Percentiles rank a stretch among this genome's conserved stretches.
Conservation (phyloP, 1,139 yeast genomes). For the Blastobotrys niveus region DNA sequence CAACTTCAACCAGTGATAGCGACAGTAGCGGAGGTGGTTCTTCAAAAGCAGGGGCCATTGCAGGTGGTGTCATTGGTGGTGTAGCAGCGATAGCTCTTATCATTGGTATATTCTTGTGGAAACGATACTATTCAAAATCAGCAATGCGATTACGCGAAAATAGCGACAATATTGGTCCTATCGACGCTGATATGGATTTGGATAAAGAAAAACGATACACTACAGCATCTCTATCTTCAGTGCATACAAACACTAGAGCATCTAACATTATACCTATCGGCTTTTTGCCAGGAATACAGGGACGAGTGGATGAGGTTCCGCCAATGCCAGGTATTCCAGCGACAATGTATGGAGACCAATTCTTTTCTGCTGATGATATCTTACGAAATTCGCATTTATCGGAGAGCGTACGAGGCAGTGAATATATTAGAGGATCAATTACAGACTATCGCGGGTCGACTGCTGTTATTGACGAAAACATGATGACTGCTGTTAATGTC, state of each 20-base stretch:
- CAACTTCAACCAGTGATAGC: conserved; percentile 4
- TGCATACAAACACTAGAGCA: conserved; percentile 53
- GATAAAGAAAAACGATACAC: conserved; percentile 22
- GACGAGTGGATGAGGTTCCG: conserved; percentile 15
- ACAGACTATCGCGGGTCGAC: conserved; percentile 33
- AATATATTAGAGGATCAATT: conserved; percentile 30
- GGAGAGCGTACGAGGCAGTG: conserved; percentile 11
- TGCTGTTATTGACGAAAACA: conserved; percentile 27
- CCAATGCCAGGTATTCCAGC: conserved; percentile 16
- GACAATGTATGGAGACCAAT: conserved; percentile 17
- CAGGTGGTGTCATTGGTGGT: conserved; percentile 39
- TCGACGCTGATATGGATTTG: conserved; percentile 19
- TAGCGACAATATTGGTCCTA: conserved; percentile 17
- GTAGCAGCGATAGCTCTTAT: conserved; percentile 28
- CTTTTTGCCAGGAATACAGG: conserved; percentile 78
- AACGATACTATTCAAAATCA: conserved; percentile 24
- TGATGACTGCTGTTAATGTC: conserved; percentile 30
- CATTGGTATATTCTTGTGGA: conserved; percentile 29
- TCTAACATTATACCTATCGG: conserved; percentile 91
- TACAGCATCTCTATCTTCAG: conserved; percentile 23
- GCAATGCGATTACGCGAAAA: conserved; percentile 16
- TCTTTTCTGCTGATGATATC: conserved; percentile 24
- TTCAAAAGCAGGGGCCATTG: conserved; percentile 33
- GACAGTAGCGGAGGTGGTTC: conserved; percentile 8
- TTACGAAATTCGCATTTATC: conserved; percentile 23